phyloP scores from a whole-genome alignment of 73 alveolate genomes.

The Breviolum minutum region DNA sequence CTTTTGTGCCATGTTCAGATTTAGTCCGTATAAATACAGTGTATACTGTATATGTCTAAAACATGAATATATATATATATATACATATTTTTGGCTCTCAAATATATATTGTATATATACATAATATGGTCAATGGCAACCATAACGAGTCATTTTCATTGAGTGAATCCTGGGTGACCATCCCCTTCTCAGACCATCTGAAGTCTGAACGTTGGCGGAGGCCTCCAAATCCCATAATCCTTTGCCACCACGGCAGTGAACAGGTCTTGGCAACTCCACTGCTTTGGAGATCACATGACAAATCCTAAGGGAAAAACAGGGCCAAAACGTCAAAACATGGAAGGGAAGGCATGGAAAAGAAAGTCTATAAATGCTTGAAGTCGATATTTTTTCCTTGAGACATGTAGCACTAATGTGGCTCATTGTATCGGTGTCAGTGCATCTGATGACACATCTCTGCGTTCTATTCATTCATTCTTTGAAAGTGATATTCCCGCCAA shows the following conservation, averaged over 20 bases:
- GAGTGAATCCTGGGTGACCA: not conserved
- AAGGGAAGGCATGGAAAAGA: not conserved
- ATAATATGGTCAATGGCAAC: not conserved
- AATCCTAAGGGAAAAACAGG: not conserved
- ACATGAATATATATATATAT: too few species aligned
- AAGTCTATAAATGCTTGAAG: not conserved
- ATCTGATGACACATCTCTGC: too few species aligned
- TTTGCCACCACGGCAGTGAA: conserved; percentile 93
- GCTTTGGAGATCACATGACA: conserved; percentile 85
- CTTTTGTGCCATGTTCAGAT: too few species aligned
- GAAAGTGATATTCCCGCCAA: not conserved
- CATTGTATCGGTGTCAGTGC: too few species aligned
- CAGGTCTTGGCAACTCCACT: conserved; percentile 72
- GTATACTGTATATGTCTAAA: too few species aligned
- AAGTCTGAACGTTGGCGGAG: not conserved
- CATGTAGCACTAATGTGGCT: too few species aligned
- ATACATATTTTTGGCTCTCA: too few species aligned
- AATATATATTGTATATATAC: too few species aligned
- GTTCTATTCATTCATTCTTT: too few species aligned
- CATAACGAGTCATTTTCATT: not conserved
- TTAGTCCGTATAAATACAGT: too few species aligned
- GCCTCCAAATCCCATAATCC: conserved; percentile 80
- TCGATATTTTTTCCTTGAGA: not conserved
- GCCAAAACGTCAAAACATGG: not conserved
- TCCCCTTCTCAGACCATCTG: not conserved